Conservation (phyloP, 768 basidiomycete genomes). For the Boletellus sp. region DNA sequence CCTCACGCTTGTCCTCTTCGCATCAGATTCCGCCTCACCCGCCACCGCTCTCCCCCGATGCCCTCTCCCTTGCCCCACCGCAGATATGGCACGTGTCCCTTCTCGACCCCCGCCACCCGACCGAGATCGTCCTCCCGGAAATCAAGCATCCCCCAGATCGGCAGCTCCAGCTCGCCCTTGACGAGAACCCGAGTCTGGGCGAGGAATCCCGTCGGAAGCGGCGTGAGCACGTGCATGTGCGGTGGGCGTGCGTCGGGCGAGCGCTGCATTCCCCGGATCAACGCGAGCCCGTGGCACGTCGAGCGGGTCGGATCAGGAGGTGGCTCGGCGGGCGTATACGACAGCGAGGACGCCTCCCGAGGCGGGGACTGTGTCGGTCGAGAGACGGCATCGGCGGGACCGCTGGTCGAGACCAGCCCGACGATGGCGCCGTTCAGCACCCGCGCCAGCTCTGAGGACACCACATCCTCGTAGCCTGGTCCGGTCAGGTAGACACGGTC, state of each 20-base stretch:
- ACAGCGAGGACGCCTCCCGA: constrained; percentile 26
- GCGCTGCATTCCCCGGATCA: constrained; percentile 53
- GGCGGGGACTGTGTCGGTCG: background rate
- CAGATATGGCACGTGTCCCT: constrained; percentile 67
- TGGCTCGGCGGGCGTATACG: constrained; percentile 55
- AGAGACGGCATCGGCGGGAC: background rate
- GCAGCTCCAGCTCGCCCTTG: constrained; percentile 86
- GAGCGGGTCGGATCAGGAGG: constrained; percentile 60
- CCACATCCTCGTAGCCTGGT: constrained; percentile 75
- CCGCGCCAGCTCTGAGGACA: constrained; percentile 58
- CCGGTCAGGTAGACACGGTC: constrained; percentile 67
- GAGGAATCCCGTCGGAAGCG: constrained; percentile 54
- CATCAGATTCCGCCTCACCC: constrained; percentile 85
- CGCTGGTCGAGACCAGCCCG: constrained; percentile 50
- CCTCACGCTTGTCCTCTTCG: constrained; percentile 65
- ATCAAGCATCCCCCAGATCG: constrained; percentile 85
- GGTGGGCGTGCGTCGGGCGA: constrained; percentile 24
- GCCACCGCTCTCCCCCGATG: constrained; percentile 65
- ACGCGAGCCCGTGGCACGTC: constrained; percentile 68
- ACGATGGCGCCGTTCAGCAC: constrained; percentile 83
- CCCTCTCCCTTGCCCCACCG: constrained; percentile 72
- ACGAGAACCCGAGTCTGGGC: constrained; percentile 42
- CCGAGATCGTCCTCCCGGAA: constrained; percentile 43
- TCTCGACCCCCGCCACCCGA: constrained; percentile 46
- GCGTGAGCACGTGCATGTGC: constrained; percentile 75